Base-by-base conservation (phyloP, 495 filamentous ascomycete genomes). In the Staphylotrichum longicolle region DNA sequence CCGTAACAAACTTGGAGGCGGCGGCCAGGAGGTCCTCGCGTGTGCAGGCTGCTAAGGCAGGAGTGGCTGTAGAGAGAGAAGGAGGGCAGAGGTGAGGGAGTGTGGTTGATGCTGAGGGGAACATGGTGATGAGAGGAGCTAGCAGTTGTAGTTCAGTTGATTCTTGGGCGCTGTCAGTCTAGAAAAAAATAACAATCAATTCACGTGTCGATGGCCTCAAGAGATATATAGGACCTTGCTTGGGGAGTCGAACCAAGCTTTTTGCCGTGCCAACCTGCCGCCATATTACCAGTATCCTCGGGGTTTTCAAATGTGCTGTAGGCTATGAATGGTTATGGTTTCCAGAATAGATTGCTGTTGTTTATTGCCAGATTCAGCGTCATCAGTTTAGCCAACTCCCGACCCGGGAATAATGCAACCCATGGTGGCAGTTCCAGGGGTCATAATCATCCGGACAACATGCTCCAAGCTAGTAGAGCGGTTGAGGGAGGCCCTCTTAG, bases 11-110 rank as follows among this genome's bases (percentile, higher is more conserved):
- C 53, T 65, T 71, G 3, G 66, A 39, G 8, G 76, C 74, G 8
- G 73, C 69, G 2, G 73, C 73, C 0, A 79, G 65, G 5, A 79
- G 68, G 1, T 62, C 69, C 39, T 75, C 74, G 40, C 76, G 66
- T 5, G 74, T 75, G 58, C 76, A 78, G 14, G 49, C 49, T n/a
- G 49, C 49, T n/a, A 37, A 14, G 49, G 34, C 7, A 0, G 34
- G 49, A 32, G 49, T n/a, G 11, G 32, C 14, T 5, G n/a, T 37
- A 14, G 49, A 52, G 14, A 52, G 49, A 52, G 49, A 9, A 52
- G 34, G 5, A 37, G 32, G 49, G 35, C 10, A 8, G 27, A 33
- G 49, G 49, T 15, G 14, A 14, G 14, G 14, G 4, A 49, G 27
- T 3, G 5, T 2, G 49, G 49, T 34, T 37, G 33, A 9, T 12